Percentiles rank a stretch among this genome's conserved stretches.
Evolutionary conservation across 139 green algal genomes (phyloP).

Genomic region (Tetraselmis chui): DNA sequence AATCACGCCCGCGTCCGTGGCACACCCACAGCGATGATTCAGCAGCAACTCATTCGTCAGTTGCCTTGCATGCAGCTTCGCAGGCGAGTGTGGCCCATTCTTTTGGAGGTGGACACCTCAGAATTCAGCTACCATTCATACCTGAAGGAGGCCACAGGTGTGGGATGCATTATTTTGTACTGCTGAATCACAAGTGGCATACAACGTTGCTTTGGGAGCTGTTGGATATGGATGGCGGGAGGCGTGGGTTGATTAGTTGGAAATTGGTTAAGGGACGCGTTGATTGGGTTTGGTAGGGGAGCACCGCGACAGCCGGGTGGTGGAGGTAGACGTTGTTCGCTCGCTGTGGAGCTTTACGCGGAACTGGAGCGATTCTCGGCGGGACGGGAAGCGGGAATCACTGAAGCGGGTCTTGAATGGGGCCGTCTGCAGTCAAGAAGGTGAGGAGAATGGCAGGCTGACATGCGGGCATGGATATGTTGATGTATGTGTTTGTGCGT

Average conservation of each 20-base stretch:
- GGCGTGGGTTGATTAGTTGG: background rate
- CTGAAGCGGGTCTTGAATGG: conserved; percentile 62
- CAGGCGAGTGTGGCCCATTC: conserved; percentile 55
- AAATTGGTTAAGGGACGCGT: conserved; percentile 6
- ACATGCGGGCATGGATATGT: background rate
- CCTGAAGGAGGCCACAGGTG: background rate
- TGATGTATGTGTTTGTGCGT: too few relatives aligned
- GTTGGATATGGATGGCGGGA: conserved; percentile 1
- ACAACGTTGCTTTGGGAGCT: background rate
- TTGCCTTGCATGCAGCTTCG: conserved; percentile 33
- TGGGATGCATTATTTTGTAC: background rate
- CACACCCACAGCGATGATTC: background rate
- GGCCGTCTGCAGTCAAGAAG: conserved; percentile 27
- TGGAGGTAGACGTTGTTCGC: conserved; percentile 61
- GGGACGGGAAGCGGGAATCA: conserved; percentile 29
- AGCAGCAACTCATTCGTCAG: background rate
- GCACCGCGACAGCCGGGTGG: conserved; percentile 47
- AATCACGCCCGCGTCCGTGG: too few relatives aligned
- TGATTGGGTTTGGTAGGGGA: background rate
- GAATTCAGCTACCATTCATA: background rate
- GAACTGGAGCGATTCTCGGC: conserved; percentile 35
- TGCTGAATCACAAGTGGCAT: background rate
- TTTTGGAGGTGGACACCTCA: conserved; percentile 36
- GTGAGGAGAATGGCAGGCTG: conserved; percentile 1
- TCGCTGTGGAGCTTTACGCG: conserved; percentile 68